phyloP scores from a whole-genome alignment of 352 stramenopile species.

The Phytophthora vignae region DNA sequence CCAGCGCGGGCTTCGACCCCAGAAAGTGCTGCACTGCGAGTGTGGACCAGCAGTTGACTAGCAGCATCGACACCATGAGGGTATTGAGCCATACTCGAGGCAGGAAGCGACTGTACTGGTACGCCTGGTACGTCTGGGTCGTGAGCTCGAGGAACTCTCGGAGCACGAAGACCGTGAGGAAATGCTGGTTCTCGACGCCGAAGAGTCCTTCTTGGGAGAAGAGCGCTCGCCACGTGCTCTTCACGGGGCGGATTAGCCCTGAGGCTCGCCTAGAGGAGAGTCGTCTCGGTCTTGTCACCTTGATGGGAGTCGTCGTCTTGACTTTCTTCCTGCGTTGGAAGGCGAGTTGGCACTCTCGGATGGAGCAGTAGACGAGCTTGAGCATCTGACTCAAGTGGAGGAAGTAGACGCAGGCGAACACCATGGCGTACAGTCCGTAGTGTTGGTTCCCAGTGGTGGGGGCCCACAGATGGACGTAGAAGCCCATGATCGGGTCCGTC shows the following conservation, averaged over 20 bases:
- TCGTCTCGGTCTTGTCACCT: background rate
- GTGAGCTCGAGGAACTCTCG: conserved; percentile 20
- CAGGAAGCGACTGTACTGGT: conserved; percentile 21
- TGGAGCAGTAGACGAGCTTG: conserved; percentile 8
- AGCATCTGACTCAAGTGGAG: conserved; percentile 6
- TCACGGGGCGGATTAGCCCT: background rate
- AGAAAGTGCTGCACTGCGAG: conserved; percentile 55
- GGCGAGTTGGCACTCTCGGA: conserved; percentile 8
- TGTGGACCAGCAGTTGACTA: conserved; percentile 59
- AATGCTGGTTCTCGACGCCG: conserved; percentile 15
- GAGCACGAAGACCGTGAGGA: conserved; percentile 18
- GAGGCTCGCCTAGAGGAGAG: no score
- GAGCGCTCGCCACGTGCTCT: background rate
- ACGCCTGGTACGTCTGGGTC: conserved; percentile 23
- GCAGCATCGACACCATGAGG: conserved; percentile 26
- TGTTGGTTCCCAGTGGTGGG: background rate
- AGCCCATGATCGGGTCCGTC: conserved; percentile 14
- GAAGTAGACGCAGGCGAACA: conserved; percentile 1
- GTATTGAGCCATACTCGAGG: conserved; percentile 29
- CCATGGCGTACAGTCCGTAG: conserved; percentile 11
- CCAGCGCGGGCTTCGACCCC: conserved; percentile 2
- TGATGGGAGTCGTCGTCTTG: background rate
- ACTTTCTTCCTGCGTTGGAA: conserved; percentile 2
- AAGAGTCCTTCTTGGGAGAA: conserved; percentile 3
- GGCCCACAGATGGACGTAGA: conserved; percentile 15